Evolutionary conservation across 441 rosid genomes (phyloP).

Genomic region (Pelargonium cotyledonis): DNA sequence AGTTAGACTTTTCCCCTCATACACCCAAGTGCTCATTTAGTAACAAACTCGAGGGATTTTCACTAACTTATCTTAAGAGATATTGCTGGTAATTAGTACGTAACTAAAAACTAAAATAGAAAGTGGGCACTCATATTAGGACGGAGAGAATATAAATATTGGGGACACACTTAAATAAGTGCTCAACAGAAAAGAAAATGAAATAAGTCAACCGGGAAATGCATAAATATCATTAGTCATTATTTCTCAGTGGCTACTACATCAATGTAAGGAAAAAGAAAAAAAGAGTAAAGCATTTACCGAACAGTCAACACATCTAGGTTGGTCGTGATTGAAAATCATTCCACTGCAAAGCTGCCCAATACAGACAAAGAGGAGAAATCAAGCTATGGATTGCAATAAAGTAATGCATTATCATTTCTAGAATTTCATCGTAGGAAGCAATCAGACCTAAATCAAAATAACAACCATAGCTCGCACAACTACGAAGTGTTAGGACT

Average conservation of each 20-base stretch:
- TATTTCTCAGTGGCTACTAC: neutral
- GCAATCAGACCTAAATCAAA: neutral
- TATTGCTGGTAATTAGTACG: too few relatives aligned
- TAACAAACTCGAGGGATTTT: too few relatives aligned
- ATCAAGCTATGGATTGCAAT: constrained; percentile 24
- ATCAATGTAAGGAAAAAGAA: constrained; percentile 15
- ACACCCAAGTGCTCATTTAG: too few relatives aligned
- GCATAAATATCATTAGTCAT: neutral
- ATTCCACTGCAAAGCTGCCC: constrained; percentile 80
- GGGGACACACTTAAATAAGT: neutral
- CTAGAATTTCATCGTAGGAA: neutral
- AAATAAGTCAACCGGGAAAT: neutral
- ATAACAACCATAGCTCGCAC: neutral
- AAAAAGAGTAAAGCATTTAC: constrained; percentile 40
- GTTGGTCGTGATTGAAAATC: constrained; percentile 85
- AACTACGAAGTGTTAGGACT: too few relatives aligned
- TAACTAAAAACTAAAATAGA: too few relatives aligned
- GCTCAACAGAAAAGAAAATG: neutral
- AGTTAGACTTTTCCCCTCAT: too few relatives aligned
- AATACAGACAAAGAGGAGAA: constrained; percentile 24
- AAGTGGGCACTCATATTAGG: too few relatives aligned
- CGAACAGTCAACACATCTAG: constrained; percentile 67
- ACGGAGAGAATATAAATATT: too few relatives aligned
- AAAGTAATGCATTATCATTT: constrained; percentile 11
- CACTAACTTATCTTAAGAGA: too few relatives aligned